phyloP scores from a whole-genome alignment of 2,329 filamentous ascomycete genomes.

The Penicillium verrucosum region DNA sequence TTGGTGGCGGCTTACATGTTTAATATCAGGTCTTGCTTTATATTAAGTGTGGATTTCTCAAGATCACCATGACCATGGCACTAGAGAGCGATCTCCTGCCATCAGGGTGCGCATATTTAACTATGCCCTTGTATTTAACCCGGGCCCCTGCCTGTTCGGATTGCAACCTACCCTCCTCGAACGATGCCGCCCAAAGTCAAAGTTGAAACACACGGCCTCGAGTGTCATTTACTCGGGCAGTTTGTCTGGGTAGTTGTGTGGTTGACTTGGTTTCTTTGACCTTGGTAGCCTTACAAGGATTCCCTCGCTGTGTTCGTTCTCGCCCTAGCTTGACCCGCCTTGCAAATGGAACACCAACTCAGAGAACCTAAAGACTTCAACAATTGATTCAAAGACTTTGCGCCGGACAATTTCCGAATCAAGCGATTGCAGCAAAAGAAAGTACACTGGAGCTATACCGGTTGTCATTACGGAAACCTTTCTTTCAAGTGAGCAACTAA shows the following conservation, averaged over 20 bases:
- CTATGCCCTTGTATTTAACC: neutral
- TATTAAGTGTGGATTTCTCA: neutral
- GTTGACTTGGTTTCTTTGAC: neutral
- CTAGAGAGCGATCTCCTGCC: neutral
- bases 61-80: neutral
- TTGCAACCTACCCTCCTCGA: neutral
- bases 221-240: neutral
- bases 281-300: neutral
- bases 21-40: neutral
- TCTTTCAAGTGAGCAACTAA: no score
- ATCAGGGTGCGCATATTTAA: neutral
- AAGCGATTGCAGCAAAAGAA: neutral
- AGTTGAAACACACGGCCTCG: neutral
- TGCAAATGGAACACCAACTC: no score
- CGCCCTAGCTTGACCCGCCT: neutral
- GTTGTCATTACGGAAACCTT: neutral
- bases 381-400: neutral
- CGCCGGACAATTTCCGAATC: neutral
- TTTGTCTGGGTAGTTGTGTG: neutral
- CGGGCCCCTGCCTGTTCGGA: neutral
- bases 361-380: no score
- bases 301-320: neutral
- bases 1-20: neutral
- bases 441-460: no score
- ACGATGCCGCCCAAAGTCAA: neutral